Conservation (phyloP, 2,329 filamentous ascomycete species). For the Cladorrhinum sp. region DNA sequence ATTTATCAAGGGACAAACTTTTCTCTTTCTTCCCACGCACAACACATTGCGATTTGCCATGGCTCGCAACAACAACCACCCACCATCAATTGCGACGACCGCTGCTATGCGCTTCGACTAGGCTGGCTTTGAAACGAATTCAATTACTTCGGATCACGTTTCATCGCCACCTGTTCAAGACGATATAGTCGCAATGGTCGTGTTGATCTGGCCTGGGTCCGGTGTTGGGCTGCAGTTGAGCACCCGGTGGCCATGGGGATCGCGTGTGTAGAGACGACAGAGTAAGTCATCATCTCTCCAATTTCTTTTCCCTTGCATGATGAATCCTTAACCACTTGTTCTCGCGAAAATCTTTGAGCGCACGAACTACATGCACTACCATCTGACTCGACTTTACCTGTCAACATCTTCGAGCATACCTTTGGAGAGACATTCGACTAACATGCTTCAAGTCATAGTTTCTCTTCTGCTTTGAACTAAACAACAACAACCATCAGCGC, state of each 20-base stretch:
- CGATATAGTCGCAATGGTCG: neutral
- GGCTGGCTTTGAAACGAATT: neutral
- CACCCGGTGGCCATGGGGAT: neutral
- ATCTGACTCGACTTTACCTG: slow-evolving; percentile 50
- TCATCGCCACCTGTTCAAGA: neutral
- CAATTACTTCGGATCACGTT: neutral
- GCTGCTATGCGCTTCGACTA: neutral
- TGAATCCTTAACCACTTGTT: slow-evolving; percentile 57
- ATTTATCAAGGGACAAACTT: slow-evolving; percentile 11
- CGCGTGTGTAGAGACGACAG: neutral
- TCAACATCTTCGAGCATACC: neutral
- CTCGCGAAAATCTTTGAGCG: slow-evolving; percentile 59
- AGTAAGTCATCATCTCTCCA: slow-evolving; percentile 18
- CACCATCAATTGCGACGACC: neutral
- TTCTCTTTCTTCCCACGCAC: slow-evolving; percentile 11
- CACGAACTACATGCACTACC: slow-evolving; percentile 72
- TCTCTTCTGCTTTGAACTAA: neutral
- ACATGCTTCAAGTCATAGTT: slow-evolving; percentile 15
- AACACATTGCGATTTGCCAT: neutral
- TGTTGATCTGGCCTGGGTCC: neutral
- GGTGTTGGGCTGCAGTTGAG: neutral
- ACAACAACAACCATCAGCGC: neutral
- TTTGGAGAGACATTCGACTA: slow-evolving; percentile 11
- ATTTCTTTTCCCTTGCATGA: slow-evolving; percentile 39
- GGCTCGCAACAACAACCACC: neutral